Percentiles rank a stretch among this genome's conserved stretches.
These are phyloP conservation scores for Trichophyton mentagrophytes DNA, from an alignment of 2,329 filamentous ascomycete genomes.

Conservation along the genomic window DNA sequence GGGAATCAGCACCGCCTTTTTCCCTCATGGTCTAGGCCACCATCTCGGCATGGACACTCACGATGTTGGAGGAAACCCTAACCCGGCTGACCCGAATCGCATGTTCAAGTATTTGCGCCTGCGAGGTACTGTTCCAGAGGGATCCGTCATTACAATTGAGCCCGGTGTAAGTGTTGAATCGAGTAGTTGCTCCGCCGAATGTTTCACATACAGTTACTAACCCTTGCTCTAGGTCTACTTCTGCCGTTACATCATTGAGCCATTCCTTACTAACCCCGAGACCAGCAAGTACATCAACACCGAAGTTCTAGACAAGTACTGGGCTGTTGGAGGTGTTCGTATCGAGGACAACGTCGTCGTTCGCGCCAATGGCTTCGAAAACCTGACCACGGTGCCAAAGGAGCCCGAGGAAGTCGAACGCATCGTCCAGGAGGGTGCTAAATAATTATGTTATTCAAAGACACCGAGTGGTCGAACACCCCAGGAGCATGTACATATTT, in stretches of 20 bases:
- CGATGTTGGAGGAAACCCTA: constrained; percentile 61
- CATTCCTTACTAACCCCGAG: constrained; percentile 59
- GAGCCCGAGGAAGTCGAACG: constrained; percentile 52
- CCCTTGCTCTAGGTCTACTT: constrained; percentile 59
- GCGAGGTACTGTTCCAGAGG: constrained; percentile 59
- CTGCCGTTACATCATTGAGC: constrained; percentile 74
- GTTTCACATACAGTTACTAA: not conserved
- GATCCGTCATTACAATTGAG: constrained; percentile 85
- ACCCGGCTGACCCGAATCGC: constrained; percentile 64
- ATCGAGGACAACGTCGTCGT: constrained; percentile 88
- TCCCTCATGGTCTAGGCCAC: constrained; percentile 83
- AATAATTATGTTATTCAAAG: not conserved
- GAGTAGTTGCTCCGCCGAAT: no score
- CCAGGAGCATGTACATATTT: not conserved
- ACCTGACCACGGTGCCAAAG: constrained; percentile 70
- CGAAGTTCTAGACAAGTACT: constrained; percentile 61
- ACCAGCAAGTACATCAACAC: constrained; percentile 66
- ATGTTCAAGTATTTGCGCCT: constrained; percentile 83
- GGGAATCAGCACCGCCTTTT: constrained; percentile 77
- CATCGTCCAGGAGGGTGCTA: constrained; percentile 16
- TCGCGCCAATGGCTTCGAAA: constrained; percentile 65
- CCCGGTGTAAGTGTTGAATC: constrained; percentile 53
- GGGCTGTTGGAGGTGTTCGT: constrained; percentile 79
- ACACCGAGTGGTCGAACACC: not conserved
- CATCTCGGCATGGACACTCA: constrained; percentile 90